Base-by-base conservation (phyloP, 2,329 filamentous ascomycete genomes). In the Neonectria punicea region DNA sequence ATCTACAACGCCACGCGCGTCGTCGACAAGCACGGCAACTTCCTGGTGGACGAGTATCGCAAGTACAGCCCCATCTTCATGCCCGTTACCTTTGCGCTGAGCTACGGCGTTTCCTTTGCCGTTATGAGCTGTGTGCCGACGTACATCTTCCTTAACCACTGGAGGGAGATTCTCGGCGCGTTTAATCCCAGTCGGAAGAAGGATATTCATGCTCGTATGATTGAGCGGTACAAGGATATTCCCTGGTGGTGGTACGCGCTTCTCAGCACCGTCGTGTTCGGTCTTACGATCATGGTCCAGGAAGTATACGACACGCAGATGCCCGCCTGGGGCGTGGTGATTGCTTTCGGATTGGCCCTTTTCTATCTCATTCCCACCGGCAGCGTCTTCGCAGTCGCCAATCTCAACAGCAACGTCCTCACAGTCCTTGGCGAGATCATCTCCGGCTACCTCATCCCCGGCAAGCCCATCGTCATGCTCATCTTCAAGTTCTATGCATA, bases 171-270 rank as follows among this genome's bases (percentile, higher is more conserved):
- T 9, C 11, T 63, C 1, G 65, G 65, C 2, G 65, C 65, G 1
- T 65, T 67, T 25, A 58, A 53, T 8, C 49, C 61, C 2, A 51
- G 54, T n/a, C 61, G 61, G 8, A 65, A 67, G 70, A 77, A 80
- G 34, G 78, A 80, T 53, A 66, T 80, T 10, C 79, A 81, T 60
- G 75, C 75, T 20, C 72, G 77, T 8, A 65, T 81, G 30, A 80
- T 80, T 67, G 72, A 75, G 36, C 61, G 64, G 5, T 73, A 73
- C 7, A 50, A 50, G 1, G 68, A 69, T 14, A 77, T 77, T 0
- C 79, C 78, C 0, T 78, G 80, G 58, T 80, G 79, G 78, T 81
- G 79, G 79, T 81, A 80, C 46, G 74, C 49, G 2, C 53, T 73
- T 4, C 58, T 80, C 32, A 76, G 75, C 0, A 54, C 73, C 2